phyloP scores from a whole-genome alignment of 2,329 filamentous ascomycete species.

The Pseudogymnoascus sp. region DNA sequence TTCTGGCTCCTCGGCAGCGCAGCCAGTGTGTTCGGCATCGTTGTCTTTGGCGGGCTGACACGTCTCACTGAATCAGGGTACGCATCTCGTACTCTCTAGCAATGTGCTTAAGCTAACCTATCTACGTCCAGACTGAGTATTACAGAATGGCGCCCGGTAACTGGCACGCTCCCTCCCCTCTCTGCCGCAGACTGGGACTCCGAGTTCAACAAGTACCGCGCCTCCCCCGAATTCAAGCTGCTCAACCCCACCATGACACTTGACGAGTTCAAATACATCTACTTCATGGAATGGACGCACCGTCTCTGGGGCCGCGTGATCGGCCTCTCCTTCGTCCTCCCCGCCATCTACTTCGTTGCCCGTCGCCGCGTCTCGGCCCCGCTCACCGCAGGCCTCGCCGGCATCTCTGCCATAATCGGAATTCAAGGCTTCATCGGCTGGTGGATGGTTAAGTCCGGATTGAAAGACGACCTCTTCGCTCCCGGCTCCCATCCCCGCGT shows the following conservation, averaged over 20 bases:
- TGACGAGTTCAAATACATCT: slow-evolving; percentile 94
- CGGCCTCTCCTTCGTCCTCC: slow-evolving; percentile 80
- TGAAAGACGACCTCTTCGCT: slow-evolving; percentile 92
- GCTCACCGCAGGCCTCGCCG: slow-evolving; percentile 70
- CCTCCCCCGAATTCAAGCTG: slow-evolving; percentile 85
- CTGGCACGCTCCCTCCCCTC: slow-evolving; percentile 79
- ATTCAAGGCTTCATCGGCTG: slow-evolving; percentile 94
- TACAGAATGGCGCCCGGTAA: slow-evolving; percentile 97
- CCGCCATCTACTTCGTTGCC: slow-evolving; percentile 80
- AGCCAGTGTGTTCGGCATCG: slow-evolving; percentile 90
- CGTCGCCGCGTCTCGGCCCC: slow-evolving; percentile 67
- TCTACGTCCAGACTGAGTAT: slow-evolving; percentile 68
- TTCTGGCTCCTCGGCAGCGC: slow-evolving; percentile 93
- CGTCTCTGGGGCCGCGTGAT: slow-evolving; percentile 90
- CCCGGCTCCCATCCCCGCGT: slow-evolving; percentile 86
- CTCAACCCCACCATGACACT: slow-evolving; percentile 91
- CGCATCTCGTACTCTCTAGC: slow-evolving; percentile 23
- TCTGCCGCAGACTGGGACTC: slow-evolving; percentile 76
- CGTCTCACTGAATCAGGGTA: slow-evolving; percentile 94
- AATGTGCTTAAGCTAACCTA: slow-evolving; percentile 12
- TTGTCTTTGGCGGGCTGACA: slow-evolving; percentile 89
- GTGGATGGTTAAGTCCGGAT: slow-evolving; percentile 99
- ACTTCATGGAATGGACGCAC: slow-evolving; percentile 99
- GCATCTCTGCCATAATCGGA: slow-evolving; percentile 83
- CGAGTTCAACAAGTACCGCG: slow-evolving; percentile 87